phyloP scores from a whole-genome alignment of 352 stramenopile genomes.

The Pythium sukuiense region DNA sequence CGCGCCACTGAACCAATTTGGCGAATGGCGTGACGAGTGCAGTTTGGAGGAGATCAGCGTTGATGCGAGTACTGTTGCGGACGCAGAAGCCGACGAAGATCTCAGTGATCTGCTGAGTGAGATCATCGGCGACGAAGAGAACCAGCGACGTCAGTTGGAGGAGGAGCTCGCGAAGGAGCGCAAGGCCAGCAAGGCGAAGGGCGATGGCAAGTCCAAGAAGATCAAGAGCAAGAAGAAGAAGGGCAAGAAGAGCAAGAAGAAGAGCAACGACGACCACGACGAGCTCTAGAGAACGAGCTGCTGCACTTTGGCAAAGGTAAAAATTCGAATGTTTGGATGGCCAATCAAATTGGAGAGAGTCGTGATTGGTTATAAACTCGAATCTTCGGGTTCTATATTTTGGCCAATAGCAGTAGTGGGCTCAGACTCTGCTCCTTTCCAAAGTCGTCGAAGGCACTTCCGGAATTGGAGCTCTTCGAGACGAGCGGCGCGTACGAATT shows the following conservation, averaged over 20 bases:
- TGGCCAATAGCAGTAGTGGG: background rate
- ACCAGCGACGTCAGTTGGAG: slow-evolving; percentile 52
- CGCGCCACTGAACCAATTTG: slow-evolving; percentile 41
- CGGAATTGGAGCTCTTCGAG: background rate
- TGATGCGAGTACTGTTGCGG: slow-evolving; percentile 17
- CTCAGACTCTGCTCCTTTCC: background rate
- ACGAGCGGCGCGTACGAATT: background rate
- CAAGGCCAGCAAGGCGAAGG: slow-evolving; percentile 37
- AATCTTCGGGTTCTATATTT: background rate
- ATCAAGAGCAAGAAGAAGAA: slow-evolving; percentile 49
- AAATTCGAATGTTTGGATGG: background rate
- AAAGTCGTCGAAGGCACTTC: background rate
- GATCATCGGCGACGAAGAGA: slow-evolving; percentile 69
- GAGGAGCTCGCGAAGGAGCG: slow-evolving; percentile 43
- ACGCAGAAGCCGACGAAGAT: slow-evolving; percentile 54
- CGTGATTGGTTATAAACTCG: background rate
- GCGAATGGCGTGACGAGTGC: slow-evolving; percentile 48
- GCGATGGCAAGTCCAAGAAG: slow-evolving; percentile 53
- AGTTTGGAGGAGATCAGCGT: slow-evolving; percentile 47
- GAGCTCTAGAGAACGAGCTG: slow-evolving; percentile 54
- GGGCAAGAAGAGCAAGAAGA: slow-evolving; percentile 51
- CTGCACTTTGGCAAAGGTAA: background rate
- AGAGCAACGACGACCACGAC: slow-evolving; percentile 50
- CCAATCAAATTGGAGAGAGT: background rate
- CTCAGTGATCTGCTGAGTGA: slow-evolving; percentile 69